phyloP scores from a whole-genome alignment of 2,329 filamentous ascomycete species.

The Colletotrichum sidae region DNA sequence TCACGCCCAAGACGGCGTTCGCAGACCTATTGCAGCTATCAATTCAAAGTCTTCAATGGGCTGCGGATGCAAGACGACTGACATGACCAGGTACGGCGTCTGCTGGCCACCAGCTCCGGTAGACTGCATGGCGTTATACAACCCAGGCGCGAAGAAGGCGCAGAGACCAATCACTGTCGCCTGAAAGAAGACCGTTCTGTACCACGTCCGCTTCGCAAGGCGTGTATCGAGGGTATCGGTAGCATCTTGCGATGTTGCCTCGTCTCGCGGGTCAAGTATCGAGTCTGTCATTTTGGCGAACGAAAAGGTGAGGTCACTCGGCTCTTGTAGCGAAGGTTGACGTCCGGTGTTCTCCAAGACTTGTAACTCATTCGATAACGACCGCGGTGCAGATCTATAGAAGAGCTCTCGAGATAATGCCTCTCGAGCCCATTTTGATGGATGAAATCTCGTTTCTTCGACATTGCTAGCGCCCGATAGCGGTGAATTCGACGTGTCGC shows the following conservation, averaged over 20 bases:
- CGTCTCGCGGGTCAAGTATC: not conserved
- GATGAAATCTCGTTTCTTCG: not conserved
- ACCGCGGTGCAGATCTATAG: no score
- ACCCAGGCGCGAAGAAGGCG: conserved; percentile 44
- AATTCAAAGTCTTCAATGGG: not conserved
- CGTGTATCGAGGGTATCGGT: no score
- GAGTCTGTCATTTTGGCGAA: not conserved
- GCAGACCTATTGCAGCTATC: not conserved
- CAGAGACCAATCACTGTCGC: conserved; percentile 42
- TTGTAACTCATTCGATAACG: not conserved
- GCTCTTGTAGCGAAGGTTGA: no score
- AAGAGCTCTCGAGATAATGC: not conserved
- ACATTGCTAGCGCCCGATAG: not conserved
- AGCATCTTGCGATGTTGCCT: not conserved
- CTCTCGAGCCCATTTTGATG: not conserved
- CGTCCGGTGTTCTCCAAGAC: not conserved
- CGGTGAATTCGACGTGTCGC: conserved; percentile 14
- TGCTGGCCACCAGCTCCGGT: conserved; percentile 46
- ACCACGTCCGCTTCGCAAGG: conserved; percentile 37
- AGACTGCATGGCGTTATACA: conserved; percentile 47
- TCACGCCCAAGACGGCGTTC: conserved; percentile 18
- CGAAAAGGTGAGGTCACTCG: no score
- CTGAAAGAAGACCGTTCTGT: conserved; percentile 44
- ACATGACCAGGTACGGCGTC: conserved; percentile 46
- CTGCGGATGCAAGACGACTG: not conserved